Base-by-base conservation (phyloP, 352 stramenopile species). In the Blastocystis sp. region DNA sequence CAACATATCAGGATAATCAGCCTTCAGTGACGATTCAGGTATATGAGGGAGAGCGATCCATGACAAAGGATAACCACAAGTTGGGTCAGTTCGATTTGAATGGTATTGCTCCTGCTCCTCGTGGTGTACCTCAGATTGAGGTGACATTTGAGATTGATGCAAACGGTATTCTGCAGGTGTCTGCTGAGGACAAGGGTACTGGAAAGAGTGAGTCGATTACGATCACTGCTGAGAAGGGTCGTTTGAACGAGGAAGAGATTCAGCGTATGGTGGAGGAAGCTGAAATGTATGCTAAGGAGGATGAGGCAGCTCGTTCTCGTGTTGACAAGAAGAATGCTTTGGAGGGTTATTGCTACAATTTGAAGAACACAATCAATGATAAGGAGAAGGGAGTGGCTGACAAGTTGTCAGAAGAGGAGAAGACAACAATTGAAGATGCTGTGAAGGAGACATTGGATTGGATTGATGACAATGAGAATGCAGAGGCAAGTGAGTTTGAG, bases 131-230 rank as follows among this genome's bases (percentile, higher is more conserved):
- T 35, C 95, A 99, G 91, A 98, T 99, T 90, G 96, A 98, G 88
- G 96, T 98, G 54, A 96, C 94, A n/a, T n/a, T n/a, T n/a, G n/a
- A n/a, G n/a, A n/a, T n/a, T n/a, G n/a, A n/a, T n/a, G n/a, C n/a
- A n/a, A n/a, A n/a, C n/a, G n/a, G n/a, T n/a, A n/a, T n/a, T n/a
- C n/a, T n/a, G n/a, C n/a, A n/a, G n/a, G n/a, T n/a, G n/a, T n/a
- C n/a, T n/a, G n/a, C n/a, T n/a, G n/a, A n/a, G n/a, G n/a, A n/a
- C n/a, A n/a, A n/a, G n/a, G n/a, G n/a, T n/a, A n/a, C n/a, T n/a
- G n/a, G n/a, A n/a, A n/a, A n/a, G n/a, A n/a, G n/a, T n/a, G 93
- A 97, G 89, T 97, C 97, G 92, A 98, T 99, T 89, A 98, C 95
- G 88, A 99, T 99, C 89, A 98, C 95, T 61, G 94, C 94, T 42